These are phyloP conservation scores for Mycena vitilis DNA, from an alignment of 768 basidiomycete species.

Conservation along the genomic window DNA sequence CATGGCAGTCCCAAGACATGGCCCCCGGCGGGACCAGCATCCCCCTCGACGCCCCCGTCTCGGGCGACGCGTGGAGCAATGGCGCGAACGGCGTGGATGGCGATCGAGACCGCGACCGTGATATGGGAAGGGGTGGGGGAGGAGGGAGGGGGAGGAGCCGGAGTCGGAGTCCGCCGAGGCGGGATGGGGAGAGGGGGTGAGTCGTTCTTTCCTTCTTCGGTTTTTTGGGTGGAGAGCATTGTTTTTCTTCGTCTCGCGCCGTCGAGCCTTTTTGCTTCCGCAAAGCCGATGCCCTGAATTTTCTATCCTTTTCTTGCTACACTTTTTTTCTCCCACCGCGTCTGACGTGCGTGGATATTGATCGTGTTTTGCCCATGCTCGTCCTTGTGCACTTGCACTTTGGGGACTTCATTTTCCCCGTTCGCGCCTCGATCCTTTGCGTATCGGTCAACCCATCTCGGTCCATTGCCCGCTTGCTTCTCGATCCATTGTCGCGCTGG, in stretches of 20 bases:
- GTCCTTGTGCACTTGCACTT: neutral
- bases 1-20: constrained; percentile 88
- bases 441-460: neutral
- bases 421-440: too few species aligned
- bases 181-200: constrained; percentile 65
- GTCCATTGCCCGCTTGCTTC: neutral
- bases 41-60: constrained; percentile 59
- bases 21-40: constrained; percentile 81
- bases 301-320: neutral
- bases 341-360: neutral
- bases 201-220: constrained; percentile 37
- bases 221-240: neutral
- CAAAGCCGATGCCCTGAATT: too few species aligned
- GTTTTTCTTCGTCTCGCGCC: too few species aligned
- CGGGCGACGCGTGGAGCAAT: constrained; percentile 68
- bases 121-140: neutral
- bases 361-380: neutral
- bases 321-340: neutral
- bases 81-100: constrained; percentile 30
- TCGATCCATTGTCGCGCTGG: neutral
- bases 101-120: constrained; percentile 52
- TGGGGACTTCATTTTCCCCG: neutral
- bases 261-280: too few species aligned
- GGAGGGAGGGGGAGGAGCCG: constrained; percentile 70
- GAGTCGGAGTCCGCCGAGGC: constrained; percentile 77